These are phyloP conservation scores for Eucalyptus brandiana DNA, from an alignment of 345 rosid genomes.

Conservation along the genomic window DNA sequence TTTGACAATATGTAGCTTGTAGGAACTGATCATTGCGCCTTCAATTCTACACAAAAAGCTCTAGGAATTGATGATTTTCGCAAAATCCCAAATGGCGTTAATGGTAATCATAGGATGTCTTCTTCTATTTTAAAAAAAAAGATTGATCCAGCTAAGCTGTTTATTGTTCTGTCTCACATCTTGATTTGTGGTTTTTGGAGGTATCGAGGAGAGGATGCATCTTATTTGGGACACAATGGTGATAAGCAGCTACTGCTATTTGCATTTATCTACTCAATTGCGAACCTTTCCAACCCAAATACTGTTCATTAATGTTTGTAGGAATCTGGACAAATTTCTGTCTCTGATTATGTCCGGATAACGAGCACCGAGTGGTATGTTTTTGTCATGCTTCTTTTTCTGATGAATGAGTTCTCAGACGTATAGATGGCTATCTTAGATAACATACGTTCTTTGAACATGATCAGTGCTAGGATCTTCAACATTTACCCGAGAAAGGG, in stretches of 20 bases:
- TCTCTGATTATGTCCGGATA: conserved; percentile 25
- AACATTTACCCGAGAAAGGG: conserved; percentile 90
- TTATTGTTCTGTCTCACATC: background rate
- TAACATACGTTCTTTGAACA: background rate
- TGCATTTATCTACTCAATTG: background rate
- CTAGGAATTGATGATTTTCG: conserved; percentile 84
- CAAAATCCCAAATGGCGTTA: conserved; percentile 87
- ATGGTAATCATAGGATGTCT: conserved; percentile 36
- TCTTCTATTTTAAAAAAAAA: background rate
- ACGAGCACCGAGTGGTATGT: conserved; percentile 38
- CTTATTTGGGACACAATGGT: conserved; percentile 92
- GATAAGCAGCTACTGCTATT: conserved; percentile 30
- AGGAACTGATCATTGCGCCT: conserved; percentile 91
- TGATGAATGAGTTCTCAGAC: background rate
- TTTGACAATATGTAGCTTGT: conserved; percentile 46
- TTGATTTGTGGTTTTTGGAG: conserved; percentile 12
- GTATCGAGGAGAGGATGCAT: conserved; percentile 99
- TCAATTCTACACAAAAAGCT: conserved; percentile 80
- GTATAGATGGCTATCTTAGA: background rate
- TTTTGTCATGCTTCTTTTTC: background rate
- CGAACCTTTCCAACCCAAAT: background rate
- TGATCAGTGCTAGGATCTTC: conserved; percentile 81
- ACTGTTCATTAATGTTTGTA: background rate
- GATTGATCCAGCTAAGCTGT: background rate
- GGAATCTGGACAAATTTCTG: conserved; percentile 43